A percentile compares a stretch with the other conserved stretches of the same genome.
Conservation (phyloP, 768 basidiomycete genomes). For the Termitomyces sp. region DNA sequence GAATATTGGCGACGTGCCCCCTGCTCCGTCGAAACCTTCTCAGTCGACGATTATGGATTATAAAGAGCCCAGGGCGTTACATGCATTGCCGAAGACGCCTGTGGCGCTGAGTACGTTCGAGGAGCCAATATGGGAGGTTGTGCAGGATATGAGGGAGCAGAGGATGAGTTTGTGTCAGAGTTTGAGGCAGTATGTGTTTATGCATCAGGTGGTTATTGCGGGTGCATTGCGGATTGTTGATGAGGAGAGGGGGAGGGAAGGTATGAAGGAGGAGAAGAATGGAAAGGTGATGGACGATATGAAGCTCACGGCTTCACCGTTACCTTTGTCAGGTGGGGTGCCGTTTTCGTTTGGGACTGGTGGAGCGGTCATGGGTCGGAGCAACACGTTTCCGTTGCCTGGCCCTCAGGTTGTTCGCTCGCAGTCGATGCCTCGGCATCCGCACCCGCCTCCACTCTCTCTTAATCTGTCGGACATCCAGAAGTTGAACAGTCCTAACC, state of each 20-base stretch:
- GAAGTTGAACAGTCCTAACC: constrained; percentile 4
- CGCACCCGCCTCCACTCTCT: background rate
- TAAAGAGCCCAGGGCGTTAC: constrained; percentile 60
- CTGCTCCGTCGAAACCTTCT: background rate
- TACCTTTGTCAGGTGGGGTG: background rate
- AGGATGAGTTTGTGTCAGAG: constrained; percentile 97
- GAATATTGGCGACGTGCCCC: background rate
- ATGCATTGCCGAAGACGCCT: constrained; percentile 48
- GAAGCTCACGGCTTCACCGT: background rate
- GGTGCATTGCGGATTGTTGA: constrained; percentile 77
- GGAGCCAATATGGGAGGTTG: constrained; percentile 77
- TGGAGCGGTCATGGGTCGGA: background rate
- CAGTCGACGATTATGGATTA: constrained; percentile 46
- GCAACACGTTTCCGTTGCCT: constrained; percentile 2
- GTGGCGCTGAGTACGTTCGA: constrained; percentile 58
- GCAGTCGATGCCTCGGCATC: constrained; percentile 1
- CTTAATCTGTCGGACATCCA: background rate
- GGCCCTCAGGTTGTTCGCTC: background rate
- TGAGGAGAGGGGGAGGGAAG: constrained; percentile 39
- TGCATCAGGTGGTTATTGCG: constrained; percentile 82
- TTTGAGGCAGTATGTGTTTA: constrained; percentile 91
- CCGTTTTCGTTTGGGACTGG: background rate
- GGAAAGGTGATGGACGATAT: constrained; percentile 7
- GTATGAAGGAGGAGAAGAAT: constrained; percentile 15
- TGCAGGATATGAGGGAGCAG: constrained; percentile 95